These are phyloP conservation scores for Mycena latifolia DNA, from an alignment of 768 basidiomycete species.

Conservation along the genomic window DNA sequence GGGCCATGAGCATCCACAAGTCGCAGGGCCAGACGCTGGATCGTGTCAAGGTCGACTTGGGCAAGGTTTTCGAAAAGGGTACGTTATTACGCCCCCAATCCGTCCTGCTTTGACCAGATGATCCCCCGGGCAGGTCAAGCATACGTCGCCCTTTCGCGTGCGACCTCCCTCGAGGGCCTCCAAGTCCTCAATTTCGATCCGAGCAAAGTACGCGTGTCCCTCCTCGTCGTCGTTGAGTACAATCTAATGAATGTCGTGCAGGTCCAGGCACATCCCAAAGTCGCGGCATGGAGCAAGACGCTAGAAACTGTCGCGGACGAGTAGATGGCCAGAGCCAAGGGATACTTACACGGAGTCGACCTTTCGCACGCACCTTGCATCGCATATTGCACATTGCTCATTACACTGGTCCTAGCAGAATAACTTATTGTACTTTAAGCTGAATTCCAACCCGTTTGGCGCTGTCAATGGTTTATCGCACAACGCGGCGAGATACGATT, in stretches of 20 bases:
- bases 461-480: too few relatives aligned
- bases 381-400: too few relatives aligned
- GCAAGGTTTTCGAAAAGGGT: slow-evolving; percentile 95
- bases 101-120: background rate
- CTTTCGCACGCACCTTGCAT: slow-evolving; percentile 1
- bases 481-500: background rate
- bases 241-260: slow-evolving; percentile 39
- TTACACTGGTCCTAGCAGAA: too few relatives aligned
- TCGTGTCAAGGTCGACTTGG: slow-evolving; percentile 94
- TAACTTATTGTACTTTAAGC: background rate
- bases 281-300: slow-evolving; percentile 78
- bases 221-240: background rate
- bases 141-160: slow-evolving; percentile 92
- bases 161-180: slow-evolving; percentile 86
- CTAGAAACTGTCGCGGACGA: background rate
- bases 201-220: slow-evolving; percentile 63
- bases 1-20: slow-evolving; percentile 99
- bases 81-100: slow-evolving; percentile 27
- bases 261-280: slow-evolving; percentile 82
- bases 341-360: background rate
- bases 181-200: slow-evolving; percentile 87
- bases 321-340: too few relatives aligned
- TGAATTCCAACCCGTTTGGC: background rate
- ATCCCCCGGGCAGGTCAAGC: slow-evolving; percentile 74
- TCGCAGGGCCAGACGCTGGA: slow-evolving; percentile 97